Conservation (phyloP, 1,139 yeast genomes). For the Candida neerlandica region DNA sequence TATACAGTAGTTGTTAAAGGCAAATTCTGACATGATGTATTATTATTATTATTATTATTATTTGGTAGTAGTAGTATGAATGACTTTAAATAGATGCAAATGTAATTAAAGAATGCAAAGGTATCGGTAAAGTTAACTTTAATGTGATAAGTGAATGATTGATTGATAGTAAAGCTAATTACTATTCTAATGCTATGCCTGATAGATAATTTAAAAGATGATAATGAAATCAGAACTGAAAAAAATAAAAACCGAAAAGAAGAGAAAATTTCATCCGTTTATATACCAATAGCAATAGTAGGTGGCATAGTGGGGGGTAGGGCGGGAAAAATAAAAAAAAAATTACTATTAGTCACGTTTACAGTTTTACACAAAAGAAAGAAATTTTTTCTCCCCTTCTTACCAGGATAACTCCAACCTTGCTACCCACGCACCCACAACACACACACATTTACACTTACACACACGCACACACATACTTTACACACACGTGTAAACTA, state of each 20-base stretch:
- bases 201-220: background rate
- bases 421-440: too few species aligned
- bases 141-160: background rate
- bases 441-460: too few species aligned
- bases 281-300: too few species aligned
- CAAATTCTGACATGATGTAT: constrained; percentile 37
- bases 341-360: too few species aligned
- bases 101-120: constrained; percentile 2
- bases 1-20: constrained; percentile 68
- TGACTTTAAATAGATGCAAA: background rate
- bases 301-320: too few species aligned
- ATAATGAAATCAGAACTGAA: background rate
- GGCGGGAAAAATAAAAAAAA: too few species aligned
- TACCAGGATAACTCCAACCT: too few species aligned
- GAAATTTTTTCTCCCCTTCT: too few species aligned
- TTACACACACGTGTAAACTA: background rate
- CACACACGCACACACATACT: too few species aligned
- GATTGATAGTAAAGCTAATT: constrained; percentile 3
- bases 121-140: too few species aligned
- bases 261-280: background rate
- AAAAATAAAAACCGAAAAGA: background rate
- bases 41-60: background rate
- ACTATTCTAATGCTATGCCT: background rate
- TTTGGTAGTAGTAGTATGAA: background rate
- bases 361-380: too few species aligned